phyloP scores from a whole-genome alignment of 768 basidiomycete genomes.

The Coprinopsis sp. region DNA sequence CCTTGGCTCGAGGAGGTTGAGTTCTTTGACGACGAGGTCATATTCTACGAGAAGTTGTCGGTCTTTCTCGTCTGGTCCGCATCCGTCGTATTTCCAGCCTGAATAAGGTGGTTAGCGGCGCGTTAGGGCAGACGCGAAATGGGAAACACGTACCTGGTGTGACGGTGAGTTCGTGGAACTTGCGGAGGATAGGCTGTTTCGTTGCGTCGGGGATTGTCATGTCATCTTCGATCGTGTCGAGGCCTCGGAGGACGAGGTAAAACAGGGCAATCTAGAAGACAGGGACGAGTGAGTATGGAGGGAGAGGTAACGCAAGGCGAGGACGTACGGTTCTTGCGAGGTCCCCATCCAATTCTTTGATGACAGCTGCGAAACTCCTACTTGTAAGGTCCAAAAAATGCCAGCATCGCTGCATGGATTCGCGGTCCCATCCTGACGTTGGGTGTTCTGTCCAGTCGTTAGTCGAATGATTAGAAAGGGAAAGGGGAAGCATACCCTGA shows the following conservation, averaged over 20 bases:
- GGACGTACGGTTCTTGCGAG: slow-evolving; percentile 81
- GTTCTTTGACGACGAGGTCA: slow-evolving; percentile 73
- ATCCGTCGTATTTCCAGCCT: slow-evolving; percentile 86
- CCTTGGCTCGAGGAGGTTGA: slow-evolving; percentile 62
- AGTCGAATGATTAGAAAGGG: too few relatives aligned
- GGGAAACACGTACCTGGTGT: too few relatives aligned
- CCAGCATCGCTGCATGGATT: slow-evolving; percentile 89
- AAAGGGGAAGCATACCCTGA: too few relatives aligned
- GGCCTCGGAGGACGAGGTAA: slow-evolving; percentile 87
- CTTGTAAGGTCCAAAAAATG: slow-evolving; percentile 83
- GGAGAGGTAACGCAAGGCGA: too few relatives aligned
- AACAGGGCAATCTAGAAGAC: slow-evolving; percentile 83
- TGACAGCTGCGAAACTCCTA: slow-evolving; percentile 86
- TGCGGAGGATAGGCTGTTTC: slow-evolving; percentile 82
- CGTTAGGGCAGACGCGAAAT: too few relatives aligned
- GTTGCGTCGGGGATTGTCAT: slow-evolving; percentile 87
- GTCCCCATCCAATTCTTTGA: slow-evolving; percentile 95
- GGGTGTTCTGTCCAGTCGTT: too few relatives aligned
- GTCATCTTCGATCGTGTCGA: slow-evolving; percentile 99
- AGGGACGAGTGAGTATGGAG: too few relatives aligned
- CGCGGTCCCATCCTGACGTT: slow-evolving; percentile 83
- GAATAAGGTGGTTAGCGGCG: too few relatives aligned
- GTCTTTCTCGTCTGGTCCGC: slow-evolving; percentile 86
- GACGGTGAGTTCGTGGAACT: slow-evolving; percentile 75
- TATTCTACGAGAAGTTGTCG: slow-evolving; percentile 81